Conservation (phyloP, 257 asterid genomes). For the Ilex aquifolium region DNA sequence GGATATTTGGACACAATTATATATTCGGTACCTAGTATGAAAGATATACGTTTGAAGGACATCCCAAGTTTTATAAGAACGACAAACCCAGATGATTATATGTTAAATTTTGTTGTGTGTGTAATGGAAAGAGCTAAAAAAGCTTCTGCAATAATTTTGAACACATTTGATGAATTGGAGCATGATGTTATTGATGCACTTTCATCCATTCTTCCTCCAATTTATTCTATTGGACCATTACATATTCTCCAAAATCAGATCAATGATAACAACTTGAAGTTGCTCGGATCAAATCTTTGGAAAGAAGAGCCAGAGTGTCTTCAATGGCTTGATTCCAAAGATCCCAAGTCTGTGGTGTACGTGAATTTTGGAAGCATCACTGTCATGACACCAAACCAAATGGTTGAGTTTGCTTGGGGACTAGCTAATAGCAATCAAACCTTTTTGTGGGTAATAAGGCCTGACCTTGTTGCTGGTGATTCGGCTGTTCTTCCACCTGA, state of each 20-base stretch:
- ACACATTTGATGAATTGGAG: slow-evolving; percentile 9
- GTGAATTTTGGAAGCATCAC: slow-evolving; percentile 25
- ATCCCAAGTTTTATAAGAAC: slow-evolving; percentile 24
- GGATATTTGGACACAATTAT: slow-evolving; percentile 20
- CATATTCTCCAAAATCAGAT: slow-evolving; percentile 16
- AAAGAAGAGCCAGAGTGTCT: slow-evolving; percentile 29
- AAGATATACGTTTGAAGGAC: slow-evolving; percentile 19
- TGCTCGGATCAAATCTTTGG: slow-evolving; percentile 29
- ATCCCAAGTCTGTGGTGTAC: neutral
- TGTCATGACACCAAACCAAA: slow-evolving; percentile 8
- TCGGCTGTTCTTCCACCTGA: no score
- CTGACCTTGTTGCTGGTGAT: no score
- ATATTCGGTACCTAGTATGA: slow-evolving; percentile 30
- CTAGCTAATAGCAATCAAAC: slow-evolving; percentile 21
- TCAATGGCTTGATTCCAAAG: slow-evolving; percentile 22
- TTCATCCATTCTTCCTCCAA: slow-evolving; percentile 8
- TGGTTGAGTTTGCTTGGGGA: slow-evolving; percentile 36
- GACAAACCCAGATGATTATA: slow-evolving; percentile 16
- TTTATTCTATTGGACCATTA: slow-evolving; percentile 26
- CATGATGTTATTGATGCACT: no score
- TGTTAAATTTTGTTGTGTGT: slow-evolving; percentile 7
- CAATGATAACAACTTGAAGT: neutral
- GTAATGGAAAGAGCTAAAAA: slow-evolving; percentile 18
- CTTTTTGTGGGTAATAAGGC: slow-evolving; percentile 25
- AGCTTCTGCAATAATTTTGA: slow-evolving; percentile 21